Conservation (phyloP, 805 yeast genomes). For the Candida glaebosa region DNA sequence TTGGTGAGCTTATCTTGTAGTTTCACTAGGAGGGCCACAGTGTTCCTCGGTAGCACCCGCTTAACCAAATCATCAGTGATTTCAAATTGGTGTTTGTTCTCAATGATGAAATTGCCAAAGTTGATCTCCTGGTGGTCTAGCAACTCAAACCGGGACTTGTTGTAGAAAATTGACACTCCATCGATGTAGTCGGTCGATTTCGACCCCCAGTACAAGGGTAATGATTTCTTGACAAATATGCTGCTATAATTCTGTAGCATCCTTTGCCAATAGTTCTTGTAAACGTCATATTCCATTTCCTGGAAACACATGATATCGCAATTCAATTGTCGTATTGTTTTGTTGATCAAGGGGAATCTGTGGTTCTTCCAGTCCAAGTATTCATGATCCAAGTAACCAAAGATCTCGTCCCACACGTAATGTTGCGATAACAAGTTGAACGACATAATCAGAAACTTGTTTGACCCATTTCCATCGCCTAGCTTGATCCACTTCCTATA, state of each 20-base stretch:
- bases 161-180: conserved; percentile 57
- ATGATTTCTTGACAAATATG: conserved; percentile 45
- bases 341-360: conserved; percentile 34
- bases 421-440: conserved; percentile 50
- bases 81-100: conserved; percentile 21
- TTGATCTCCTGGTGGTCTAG: conserved; percentile 27
- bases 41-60: conserved; percentile 46
- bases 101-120: conserved; percentile 24
- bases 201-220: conserved; percentile 51
- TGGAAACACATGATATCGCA: conserved; percentile 62
- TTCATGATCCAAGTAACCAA: conserved; percentile 45
- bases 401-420: conserved; percentile 59
- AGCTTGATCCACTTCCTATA: conserved; percentile 19
- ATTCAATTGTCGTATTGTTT: conserved; percentile 33
- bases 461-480: conserved; percentile 5
- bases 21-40: conserved; percentile 53
- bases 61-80: conserved; percentile 29
- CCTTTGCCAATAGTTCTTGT: conserved; percentile 36
- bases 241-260: conserved; percentile 39
- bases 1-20: conserved; percentile 42
- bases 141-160: conserved; percentile 44
- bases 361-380: conserved; percentile 47
- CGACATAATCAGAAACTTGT: conserved; percentile 29
- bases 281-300: conserved; percentile 47
- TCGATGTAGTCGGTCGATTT: conserved; percentile 45